Percentiles rank a stretch among this genome's conserved stretches.
These are phyloP conservation scores for Stereocaulon alpinum DNA, from an alignment of 495 filamentous ascomycete genomes.

Conservation along the genomic window DNA sequence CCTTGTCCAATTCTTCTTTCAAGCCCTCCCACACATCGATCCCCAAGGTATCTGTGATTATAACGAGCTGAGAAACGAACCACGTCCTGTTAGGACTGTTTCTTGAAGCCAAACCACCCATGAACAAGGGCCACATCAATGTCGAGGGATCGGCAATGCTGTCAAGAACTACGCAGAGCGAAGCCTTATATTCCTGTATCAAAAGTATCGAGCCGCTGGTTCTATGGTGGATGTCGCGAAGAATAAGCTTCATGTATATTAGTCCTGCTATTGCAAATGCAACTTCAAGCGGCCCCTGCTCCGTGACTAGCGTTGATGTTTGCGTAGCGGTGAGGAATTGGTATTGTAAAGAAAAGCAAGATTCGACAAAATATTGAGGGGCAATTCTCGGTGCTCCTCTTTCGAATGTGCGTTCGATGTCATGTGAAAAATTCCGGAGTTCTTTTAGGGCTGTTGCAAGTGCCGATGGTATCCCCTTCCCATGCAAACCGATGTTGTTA, in stretches of 20 bases:
- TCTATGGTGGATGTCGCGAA: not conserved
- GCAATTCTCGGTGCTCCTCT: not conserved
- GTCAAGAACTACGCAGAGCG: not conserved
- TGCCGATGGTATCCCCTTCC: too few species aligned
- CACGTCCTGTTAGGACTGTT: not conserved
- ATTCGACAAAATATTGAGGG: not conserved
- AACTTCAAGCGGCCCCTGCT: not conserved
- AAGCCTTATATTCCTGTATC: not conserved
- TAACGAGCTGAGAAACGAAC: not conserved
- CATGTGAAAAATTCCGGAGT: not conserved
- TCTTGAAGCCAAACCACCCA: not conserved
- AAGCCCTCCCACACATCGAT: not conserved
- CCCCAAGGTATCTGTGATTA: too few species aligned
- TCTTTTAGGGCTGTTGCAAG: not conserved
- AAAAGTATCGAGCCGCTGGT: not conserved
- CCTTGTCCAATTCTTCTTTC: not conserved
- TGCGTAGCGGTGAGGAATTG: not conserved
- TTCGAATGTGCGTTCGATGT: not conserved
- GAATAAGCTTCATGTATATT: slow-evolving; percentile 1
- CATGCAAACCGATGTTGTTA: not conserved
- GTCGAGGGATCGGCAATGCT: not conserved
- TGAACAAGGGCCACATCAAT: not conserved
- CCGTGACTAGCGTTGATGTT: not conserved
- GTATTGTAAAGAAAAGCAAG: not conserved
- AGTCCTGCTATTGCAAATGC: not conserved